These are phyloP conservation scores for Gastrodia elata DNA, from an alignment of 106 monocot genomes.

Conservation along the genomic window DNA sequence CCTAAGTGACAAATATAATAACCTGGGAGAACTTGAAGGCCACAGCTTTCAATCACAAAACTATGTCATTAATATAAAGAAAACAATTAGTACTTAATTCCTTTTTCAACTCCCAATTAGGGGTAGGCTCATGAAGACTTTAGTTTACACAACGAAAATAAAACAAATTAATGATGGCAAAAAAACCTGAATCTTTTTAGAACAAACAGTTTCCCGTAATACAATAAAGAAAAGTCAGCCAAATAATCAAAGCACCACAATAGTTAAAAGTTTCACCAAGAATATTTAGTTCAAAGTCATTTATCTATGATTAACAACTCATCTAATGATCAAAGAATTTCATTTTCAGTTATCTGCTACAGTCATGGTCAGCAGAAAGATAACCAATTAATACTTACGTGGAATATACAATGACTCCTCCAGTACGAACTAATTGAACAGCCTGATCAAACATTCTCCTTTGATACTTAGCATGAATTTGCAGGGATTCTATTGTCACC, in stretches of 20 bases:
- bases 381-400: constrained; percentile 44
- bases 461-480: constrained; percentile 69
- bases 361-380: neutral
- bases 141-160: neutral
- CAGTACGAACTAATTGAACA: constrained; percentile 83
- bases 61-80: neutral
- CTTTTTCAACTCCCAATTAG: neutral
- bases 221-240: neutral
- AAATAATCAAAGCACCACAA: neutral
- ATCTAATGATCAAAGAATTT: neutral
- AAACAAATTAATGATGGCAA: neutral
- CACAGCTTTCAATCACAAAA: neutral
- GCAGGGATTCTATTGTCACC: constrained; percentile 78
- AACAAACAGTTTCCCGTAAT: neutral
- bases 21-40: no score
- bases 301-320: neutral
- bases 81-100: neutral
- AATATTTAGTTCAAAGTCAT: neutral
- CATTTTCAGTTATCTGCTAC: neutral
- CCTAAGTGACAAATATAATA: neutral
- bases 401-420: constrained; percentile 88
- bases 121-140: neutral
- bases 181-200: neutral
- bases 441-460: constrained; percentile 89
- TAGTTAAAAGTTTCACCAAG: neutral